These are phyloP conservation scores for Jimgerdemannia flammicorona DNA, from an alignment of 192 early-diverging fungal genomes.

Conservation along the genomic window DNA sequence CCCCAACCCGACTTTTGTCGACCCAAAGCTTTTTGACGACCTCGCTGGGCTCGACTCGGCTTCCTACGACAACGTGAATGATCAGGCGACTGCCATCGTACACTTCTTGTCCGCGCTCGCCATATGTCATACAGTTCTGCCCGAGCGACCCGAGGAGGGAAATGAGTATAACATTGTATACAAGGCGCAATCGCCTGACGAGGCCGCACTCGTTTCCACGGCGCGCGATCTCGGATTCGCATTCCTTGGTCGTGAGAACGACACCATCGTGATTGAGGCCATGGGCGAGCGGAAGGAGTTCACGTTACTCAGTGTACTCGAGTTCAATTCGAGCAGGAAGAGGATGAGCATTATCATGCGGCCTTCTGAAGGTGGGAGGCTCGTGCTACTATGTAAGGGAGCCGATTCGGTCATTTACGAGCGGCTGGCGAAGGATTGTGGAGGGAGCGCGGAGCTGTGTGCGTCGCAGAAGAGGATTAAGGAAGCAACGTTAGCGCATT, in stretches of 20 bases:
- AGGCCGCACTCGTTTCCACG: slow-evolving; percentile 86
- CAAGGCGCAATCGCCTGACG: slow-evolving; percentile 93
- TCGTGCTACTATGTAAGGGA: slow-evolving; percentile 89
- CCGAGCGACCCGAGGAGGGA: slow-evolving; percentile 48
- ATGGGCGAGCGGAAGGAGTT: slow-evolving; percentile 67
- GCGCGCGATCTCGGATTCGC: slow-evolving; percentile 81
- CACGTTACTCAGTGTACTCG: slow-evolving; percentile 66
- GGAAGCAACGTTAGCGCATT: slow-evolving; percentile 65
- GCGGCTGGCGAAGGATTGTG: slow-evolving; percentile 47
- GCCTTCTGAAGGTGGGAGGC: slow-evolving; percentile 58
- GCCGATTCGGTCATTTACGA: slow-evolving; percentile 94
- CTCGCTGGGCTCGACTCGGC: slow-evolving; percentile 44
- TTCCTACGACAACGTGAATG: slow-evolving; percentile 16
- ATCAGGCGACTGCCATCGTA: slow-evolving; percentile 57
- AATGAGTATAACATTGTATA: slow-evolving; percentile 63
- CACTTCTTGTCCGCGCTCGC: slow-evolving; percentile 85
- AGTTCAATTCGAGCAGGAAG: slow-evolving; percentile 96
- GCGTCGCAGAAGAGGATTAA: slow-evolving; percentile 62
- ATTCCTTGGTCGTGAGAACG: slow-evolving; percentile 72
- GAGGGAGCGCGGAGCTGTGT: slow-evolving; percentile 31
- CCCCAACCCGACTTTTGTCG: slow-evolving; percentile 67
- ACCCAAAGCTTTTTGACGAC: slow-evolving; percentile 60
- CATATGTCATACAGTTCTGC: slow-evolving; percentile 86
- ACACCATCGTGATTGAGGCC: slow-evolving; percentile 66
- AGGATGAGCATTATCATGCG: slow-evolving; percentile 92